These are phyloP conservation scores for Daedaleopsis sinensis DNA, from an alignment of 768 basidiomycete genomes.

Conservation along the genomic window DNA sequence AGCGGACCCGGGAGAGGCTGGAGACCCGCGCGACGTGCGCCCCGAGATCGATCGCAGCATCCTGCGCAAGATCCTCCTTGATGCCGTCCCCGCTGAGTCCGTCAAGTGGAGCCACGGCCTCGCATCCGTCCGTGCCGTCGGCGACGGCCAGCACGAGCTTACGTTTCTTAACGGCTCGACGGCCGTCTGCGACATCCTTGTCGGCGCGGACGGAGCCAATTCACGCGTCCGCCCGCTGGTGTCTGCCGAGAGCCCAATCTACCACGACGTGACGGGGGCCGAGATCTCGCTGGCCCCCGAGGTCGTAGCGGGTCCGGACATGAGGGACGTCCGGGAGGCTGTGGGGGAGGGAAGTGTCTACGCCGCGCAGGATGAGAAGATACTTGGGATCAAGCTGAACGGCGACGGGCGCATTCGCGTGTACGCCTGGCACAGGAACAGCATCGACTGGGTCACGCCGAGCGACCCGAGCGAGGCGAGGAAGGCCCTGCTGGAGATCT, in stretches of 20 bases:
- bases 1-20: too few species aligned
- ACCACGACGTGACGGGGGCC: slow-evolving; percentile 33
- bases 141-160: not conserved
- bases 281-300: slow-evolving; percentile 27
- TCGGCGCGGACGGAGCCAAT: too few species aligned
- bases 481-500: too few species aligned
- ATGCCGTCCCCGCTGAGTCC: too few species aligned
- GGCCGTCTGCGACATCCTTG: slow-evolving; percentile 21
- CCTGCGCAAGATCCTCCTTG: too few species aligned
- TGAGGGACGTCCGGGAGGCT: slow-evolving; percentile 1
- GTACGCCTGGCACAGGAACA: slow-evolving; percentile 13
- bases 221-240: slow-evolving; percentile 40
- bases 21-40: too few species aligned
- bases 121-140: not conserved
- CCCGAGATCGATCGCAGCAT: too few species aligned
- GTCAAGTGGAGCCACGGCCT: too few species aligned
- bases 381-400: slow-evolving; percentile 39
- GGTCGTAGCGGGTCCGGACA: slow-evolving; percentile 1
- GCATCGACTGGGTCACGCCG: slow-evolving; percentile 12
- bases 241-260: slow-evolving; percentile 33
- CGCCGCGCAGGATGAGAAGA: slow-evolving; percentile 28
- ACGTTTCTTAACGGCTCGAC: not conserved
- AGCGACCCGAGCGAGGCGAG: too few species aligned
- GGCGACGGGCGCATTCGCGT: slow-evolving; percentile 24
- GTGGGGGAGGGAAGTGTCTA: slow-evolving; percentile 36